phyloP scores from a whole-genome alignment of 2,329 filamentous ascomycete genomes.

The Aureobasidium sp. region DNA sequence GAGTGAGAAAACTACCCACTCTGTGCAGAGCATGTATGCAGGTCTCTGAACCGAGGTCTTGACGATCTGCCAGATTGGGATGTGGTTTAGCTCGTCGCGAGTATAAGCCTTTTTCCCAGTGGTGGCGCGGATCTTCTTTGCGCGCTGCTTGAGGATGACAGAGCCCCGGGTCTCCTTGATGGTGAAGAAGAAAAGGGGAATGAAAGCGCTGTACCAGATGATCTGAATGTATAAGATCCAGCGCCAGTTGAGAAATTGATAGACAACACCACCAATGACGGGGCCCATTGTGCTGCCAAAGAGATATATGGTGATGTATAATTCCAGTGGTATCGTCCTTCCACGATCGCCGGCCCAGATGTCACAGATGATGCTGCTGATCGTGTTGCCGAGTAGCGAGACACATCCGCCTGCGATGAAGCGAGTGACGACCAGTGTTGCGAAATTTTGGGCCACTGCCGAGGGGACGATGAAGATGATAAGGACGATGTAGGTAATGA shows the following conservation, averaged over 20 bases:
- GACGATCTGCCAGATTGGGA: constrained; percentile 29
- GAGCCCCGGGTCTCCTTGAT: constrained; percentile 43
- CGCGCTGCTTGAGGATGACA: constrained; percentile 39
- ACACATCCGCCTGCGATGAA: constrained; percentile 35
- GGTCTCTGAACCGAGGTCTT: constrained; percentile 29
- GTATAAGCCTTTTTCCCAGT: constrained; percentile 26
- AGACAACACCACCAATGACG: constrained; percentile 30
- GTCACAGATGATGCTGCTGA: constrained; percentile 34
- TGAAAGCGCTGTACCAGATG: constrained; percentile 39
- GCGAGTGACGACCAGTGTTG: constrained; percentile 32
- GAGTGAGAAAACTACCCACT: constrained; percentile 43
- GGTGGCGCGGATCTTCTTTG: constrained; percentile 29
- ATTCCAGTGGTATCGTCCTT: constrained; percentile 29
- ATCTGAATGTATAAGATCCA: constrained; percentile 37
- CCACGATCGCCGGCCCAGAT: constrained; percentile 30
- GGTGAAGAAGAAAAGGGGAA: constrained; percentile 34
- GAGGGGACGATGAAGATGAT: constrained; percentile 34
- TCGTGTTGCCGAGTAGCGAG: constrained; percentile 30
- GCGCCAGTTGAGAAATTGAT: constrained; percentile 30
- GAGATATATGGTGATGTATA: constrained; percentile 32
- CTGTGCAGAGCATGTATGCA: constrained; percentile 40
- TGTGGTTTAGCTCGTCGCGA: constrained; percentile 30
- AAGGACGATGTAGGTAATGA: constrained; percentile 30
- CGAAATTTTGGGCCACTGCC: constrained; percentile 33
- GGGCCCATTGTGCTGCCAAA: constrained; percentile 32